Conservation (phyloP, 2,329 filamentous ascomycete species). For the Talaromyces sp. region DNA sequence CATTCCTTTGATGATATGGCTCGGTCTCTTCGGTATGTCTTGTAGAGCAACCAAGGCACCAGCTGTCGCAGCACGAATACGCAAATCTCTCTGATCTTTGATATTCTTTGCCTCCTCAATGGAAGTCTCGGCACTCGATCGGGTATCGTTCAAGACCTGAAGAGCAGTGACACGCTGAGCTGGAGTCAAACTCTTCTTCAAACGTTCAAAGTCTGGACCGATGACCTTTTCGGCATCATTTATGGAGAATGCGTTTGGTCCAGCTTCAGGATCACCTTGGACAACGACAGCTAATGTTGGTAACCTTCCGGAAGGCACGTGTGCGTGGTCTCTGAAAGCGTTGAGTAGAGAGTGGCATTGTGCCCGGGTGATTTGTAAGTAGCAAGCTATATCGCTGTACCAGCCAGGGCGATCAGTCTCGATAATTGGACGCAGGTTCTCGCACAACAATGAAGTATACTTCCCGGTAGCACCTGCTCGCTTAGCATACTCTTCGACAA, state of each 20-base stretch:
- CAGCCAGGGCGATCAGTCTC: conserved; percentile 76
- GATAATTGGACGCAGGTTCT: conserved; percentile 69
- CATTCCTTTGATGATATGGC: conserved; percentile 87
- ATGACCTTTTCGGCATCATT: conserved; percentile 84
- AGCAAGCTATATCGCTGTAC: conserved; percentile 88
- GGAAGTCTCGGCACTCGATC: conserved; percentile 65
- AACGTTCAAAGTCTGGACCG: conserved; percentile 76
- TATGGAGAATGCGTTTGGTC: conserved; percentile 88
- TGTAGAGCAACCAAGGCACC: conserved; percentile 86
- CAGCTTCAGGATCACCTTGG: conserved; percentile 87
- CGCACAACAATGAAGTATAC: conserved; percentile 45
- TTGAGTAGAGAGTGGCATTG: conserved; percentile 89
- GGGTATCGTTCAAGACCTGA: conserved; percentile 75
- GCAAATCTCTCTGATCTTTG: conserved; percentile 79
- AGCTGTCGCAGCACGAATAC: conserved; percentile 81
- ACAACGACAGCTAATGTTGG: conserved; percentile 85
- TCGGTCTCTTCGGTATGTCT: conserved; percentile 87
- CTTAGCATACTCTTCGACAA: conserved; percentile 85
- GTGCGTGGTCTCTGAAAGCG: conserved; percentile 86
- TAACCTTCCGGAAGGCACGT: conserved; percentile 71
- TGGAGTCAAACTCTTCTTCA: conserved; percentile 86
- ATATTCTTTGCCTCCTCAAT: conserved; percentile 76
- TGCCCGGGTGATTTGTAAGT: conserved; percentile 81
- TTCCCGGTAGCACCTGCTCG: conserved; percentile 37
- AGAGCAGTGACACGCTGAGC: conserved; percentile 82